A percentile compares a stretch with the other conserved stretches of the same genome.
Evolutionary conservation across 306 rosid genomes (phyloP).

Genomic region (Cicer cuneatum): DNA sequence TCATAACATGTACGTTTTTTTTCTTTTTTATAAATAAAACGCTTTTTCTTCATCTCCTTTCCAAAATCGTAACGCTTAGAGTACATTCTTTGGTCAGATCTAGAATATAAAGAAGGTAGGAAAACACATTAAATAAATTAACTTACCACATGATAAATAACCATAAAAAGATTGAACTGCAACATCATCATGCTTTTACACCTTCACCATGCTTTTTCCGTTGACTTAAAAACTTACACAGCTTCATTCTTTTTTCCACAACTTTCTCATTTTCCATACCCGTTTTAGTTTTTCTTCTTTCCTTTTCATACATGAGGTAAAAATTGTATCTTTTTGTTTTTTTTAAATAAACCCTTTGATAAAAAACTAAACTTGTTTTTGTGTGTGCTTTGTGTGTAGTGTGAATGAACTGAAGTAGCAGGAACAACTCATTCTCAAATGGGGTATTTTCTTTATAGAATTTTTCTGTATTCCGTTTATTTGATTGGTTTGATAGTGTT

Average conservation of each 20-base stretch:
- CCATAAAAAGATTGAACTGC: not conserved
- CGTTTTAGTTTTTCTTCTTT: not conserved
- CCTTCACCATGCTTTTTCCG: not conserved
- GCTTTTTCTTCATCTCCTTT: not conserved
- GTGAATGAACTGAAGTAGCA: constrained; percentile 41
- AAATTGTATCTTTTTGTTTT: not conserved
- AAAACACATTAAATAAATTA: not conserved
- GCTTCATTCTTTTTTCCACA: constrained; percentile 44
- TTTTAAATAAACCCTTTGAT: constrained; percentile 4
- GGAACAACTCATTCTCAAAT: constrained; percentile 16
- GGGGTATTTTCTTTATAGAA: constrained; percentile 31
- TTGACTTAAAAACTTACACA: constrained; percentile 8
- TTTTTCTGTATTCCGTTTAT: constrained; percentile 50
- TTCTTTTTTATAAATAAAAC: too few relatives aligned
- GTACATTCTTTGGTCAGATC: constrained; percentile 22
- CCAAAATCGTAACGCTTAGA: not conserved
- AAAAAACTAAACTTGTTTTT: constrained; percentile 6
- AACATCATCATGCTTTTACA: constrained; percentile 10
- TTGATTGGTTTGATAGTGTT: constrained; percentile 52
- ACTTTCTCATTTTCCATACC: too few relatives aligned
- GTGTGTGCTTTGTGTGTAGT: constrained; percentile 42
- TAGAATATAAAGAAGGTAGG: not conserved
- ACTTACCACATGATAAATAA: constrained; percentile 6
- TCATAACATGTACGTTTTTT: constrained; percentile 8
- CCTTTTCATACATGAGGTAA: constrained; percentile 29